Evolutionary conservation across 306 rosid species (phyloP).

Genomic region (Sicyos edulis): DNA sequence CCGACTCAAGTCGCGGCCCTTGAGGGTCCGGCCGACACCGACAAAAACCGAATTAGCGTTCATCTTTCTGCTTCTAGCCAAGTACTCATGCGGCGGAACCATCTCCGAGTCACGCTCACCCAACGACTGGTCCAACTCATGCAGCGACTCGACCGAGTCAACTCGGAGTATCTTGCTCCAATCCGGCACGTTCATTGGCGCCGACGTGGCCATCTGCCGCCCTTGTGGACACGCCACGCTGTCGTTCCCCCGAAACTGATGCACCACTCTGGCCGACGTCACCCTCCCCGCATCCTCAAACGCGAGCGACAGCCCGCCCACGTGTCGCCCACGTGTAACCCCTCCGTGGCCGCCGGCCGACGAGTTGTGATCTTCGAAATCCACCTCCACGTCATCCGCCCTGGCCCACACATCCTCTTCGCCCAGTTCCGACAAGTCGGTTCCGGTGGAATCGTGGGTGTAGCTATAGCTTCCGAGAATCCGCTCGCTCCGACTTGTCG

Average conservation of each 20-base stretch:
- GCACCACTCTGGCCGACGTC: slow-evolving; percentile 57
- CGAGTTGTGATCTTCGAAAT: slow-evolving; percentile 8
- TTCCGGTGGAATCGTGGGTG: slow-evolving; percentile 31
- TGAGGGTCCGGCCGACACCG: slow-evolving; percentile 88
- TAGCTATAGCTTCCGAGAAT: slow-evolving; percentile 51
- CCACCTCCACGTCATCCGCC: slow-evolving; percentile 27
- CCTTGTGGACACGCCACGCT: slow-evolving; percentile 35
- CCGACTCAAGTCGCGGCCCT: slow-evolving; percentile 94
- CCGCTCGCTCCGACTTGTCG: slow-evolving; percentile 75
- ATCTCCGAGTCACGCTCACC: slow-evolving; percentile 57
- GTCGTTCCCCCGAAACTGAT: slow-evolving; percentile 47
- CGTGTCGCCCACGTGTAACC: slow-evolving; percentile 18
- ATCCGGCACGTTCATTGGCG: slow-evolving; percentile 92
- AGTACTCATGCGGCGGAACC: slow-evolving; percentile 88
- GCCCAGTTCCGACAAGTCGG: slow-evolving; percentile 54
- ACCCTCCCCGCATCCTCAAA: slow-evolving; percentile 44
- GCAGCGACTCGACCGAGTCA: slow-evolving; percentile 67
- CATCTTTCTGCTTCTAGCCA: slow-evolving; percentile 61
- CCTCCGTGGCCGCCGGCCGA: slow-evolving; percentile 20
- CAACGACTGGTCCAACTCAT: slow-evolving; percentile 32
- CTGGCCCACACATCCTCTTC: slow-evolving; percentile 85
- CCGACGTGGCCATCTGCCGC: slow-evolving; percentile 58
- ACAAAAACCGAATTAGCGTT: slow-evolving; percentile 76
- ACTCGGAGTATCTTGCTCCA: slow-evolving; percentile 97
- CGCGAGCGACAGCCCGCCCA: slow-evolving; percentile 71